Base-by-base conservation (phyloP, 345 rosid genomes). In the Eucalyptus lansdowneana region DNA sequence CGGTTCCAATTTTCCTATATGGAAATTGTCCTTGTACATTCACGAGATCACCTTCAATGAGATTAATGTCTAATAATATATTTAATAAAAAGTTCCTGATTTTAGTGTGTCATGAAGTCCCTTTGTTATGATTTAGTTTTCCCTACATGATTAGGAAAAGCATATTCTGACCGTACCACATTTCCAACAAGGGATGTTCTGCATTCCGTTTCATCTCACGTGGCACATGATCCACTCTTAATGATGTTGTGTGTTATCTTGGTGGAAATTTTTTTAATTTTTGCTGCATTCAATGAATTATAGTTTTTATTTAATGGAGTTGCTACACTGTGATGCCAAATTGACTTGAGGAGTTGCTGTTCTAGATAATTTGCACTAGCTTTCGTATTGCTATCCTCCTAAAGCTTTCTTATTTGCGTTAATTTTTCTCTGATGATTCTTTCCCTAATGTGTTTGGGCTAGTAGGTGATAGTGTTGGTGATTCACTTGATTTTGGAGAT, bases 401-500 rank as follows among this genome's bases (percentile, higher is more conserved):
- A 37, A 76, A 19, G 47, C 47, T 40, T 76, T 76, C 47, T 37
- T 76, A 6, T 21, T 37, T 37, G 47, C 40, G 27, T 37, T 76
- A 24, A 19, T 19, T 37, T 69, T 72, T 72, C 6, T 76, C 83
- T 37, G 47, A 76, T 76, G 47, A 21, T 37, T 37, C 45, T 21
- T 21, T 76, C 47, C 83, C 29, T 76, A 37, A 40, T 76, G 47
- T 76, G 47, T 76, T 76, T 76, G 42, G 83, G 83, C 27, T 11
- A 76, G 47, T 21, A 37, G 83, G 83, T 76, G 83, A 76, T 76
- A 21, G 15, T 37, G 37, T 91, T 90, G 95, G 92, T 31, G 93
- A 92, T 76, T 87, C 90, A 72, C 92, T 93, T 60, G 94, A 95
- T 89, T 92, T 95, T 51, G 90, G 89, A 89, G 93, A 88, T 88